Evolutionary conservation across 805 yeast genomes (phyloP), one percentile per base, ranked within the genome.

Genomic region (Saturnispora kantuleensis): DNA sequence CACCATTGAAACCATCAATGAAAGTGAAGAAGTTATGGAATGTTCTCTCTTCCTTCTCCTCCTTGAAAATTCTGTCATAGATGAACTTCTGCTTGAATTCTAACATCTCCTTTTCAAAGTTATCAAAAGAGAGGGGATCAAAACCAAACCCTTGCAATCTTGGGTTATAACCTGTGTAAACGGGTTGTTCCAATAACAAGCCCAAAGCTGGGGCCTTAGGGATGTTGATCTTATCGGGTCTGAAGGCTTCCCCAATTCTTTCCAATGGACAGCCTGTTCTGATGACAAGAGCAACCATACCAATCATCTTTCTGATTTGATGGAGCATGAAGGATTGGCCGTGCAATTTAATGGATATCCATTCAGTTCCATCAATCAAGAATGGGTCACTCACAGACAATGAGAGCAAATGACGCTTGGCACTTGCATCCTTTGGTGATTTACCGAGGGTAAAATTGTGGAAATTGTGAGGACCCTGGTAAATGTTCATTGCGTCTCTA

Each of bases 191-290:
- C 48, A 93, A 72, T 42, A 93, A 67, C 45, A 93, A 69, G 0
- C 98, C 98, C 49, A 93, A 70, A 26, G 97, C 95, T 4, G 98
- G 98, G 0, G 97, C 98, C 64, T 93, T 93, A 45, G 98, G 98
- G 51, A 93, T 84, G 57, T 89, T 88, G 50, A 93, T 74, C 56
- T 81, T 84, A 34, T 74, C 74, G 2, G 77, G 71, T 5, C 79
- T 77, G 59, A 86, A 93, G 3, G 95, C 84, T 55, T 86, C 85
- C 8, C 67, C 59, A 50, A 93, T 84, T 55, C 95, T 77, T 21
- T 74, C 73, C 30, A 76, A 58, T 3, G 97, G 95, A 57, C 89
- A 79, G 10, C 95, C 93, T 15, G 93, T 80, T 58, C 98, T 75
- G 17, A 90, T 79, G 13, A 84, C 77, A 46, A 90, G 69, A 0